Conservation (phyloP, 2,329 filamentous ascomycete genomes). For the Alternaria longipes region DNA sequence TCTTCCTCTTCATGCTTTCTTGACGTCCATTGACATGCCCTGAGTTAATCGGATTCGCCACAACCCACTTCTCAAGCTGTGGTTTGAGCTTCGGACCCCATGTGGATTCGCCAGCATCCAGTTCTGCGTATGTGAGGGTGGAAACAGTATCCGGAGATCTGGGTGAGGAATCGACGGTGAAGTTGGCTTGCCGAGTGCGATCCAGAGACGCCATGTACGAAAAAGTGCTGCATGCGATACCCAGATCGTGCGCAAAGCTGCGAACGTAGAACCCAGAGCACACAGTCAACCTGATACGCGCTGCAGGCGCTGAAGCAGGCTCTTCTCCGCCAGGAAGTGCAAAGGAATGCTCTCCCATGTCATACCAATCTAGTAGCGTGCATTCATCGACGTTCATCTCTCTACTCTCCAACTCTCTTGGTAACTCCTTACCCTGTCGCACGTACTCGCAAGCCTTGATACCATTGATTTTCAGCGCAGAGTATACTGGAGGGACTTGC, state of each 20-base stretch:
- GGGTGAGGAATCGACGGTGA: constrained; percentile 14
- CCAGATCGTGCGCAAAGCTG: constrained; percentile 46
- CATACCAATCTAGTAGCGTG: constrained; percentile 38
- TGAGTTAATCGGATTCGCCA: constrained; percentile 23
- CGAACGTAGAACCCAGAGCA: constrained; percentile 46
- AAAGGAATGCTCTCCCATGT: constrained; percentile 30
- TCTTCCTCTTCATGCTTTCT: constrained; percentile 21
- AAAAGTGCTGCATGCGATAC: constrained; percentile 32
- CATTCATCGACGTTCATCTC: constrained; percentile 42
- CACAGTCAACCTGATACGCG: constrained; percentile 33
- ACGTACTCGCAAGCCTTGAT: constrained; percentile 44
- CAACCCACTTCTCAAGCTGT: constrained; percentile 37
- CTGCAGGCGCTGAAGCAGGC: constrained; percentile 30
- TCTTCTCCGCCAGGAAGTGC: constrained; percentile 17
- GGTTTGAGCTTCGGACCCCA: constrained; percentile 34
- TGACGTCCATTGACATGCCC: constrained; percentile 35
- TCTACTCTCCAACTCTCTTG: constrained; percentile 36
- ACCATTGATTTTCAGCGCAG: constrained; percentile 42
- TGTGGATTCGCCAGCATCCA: constrained; percentile 33
- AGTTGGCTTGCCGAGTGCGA: constrained; percentile 39
- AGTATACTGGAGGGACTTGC: constrained; percentile 42
- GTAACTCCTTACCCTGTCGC: constrained; percentile 34
- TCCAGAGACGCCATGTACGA: constrained; percentile 38
- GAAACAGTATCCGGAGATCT: constrained; percentile 10
- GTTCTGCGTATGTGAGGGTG: constrained; percentile 33